Conservation (phyloP, 108 stramenopile genomes). For the Skeletonema potamos region DNA sequence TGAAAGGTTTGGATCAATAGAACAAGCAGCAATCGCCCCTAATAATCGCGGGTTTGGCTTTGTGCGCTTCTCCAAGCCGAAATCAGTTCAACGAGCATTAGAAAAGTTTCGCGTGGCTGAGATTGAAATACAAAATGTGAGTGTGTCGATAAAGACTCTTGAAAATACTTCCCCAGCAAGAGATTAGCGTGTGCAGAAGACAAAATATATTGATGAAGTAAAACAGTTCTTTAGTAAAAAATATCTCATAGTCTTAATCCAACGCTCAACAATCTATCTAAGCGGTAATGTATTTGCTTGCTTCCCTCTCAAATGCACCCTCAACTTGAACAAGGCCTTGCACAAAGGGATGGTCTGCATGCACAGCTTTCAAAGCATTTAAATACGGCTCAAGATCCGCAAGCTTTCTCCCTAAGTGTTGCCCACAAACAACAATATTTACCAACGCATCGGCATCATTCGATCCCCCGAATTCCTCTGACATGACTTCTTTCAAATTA, state of each 20-base stretch:
- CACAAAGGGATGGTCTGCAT: conserved; percentile 67
- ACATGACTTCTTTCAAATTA: conserved; percentile 70
- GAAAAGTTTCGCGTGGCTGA: conserved; percentile 56
- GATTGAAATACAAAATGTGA: conserved; percentile 88
- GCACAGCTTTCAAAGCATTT: conserved; percentile 54
- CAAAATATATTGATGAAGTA: not conserved
- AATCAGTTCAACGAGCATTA: conserved; percentile 69
- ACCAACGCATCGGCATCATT: conserved; percentile 87
- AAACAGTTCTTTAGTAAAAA: not conserved
- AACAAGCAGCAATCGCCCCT: conserved; percentile 69
- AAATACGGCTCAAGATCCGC: conserved; percentile 40
- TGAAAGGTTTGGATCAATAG: conserved; percentile 70
- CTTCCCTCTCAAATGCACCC: conserved; percentile 84
- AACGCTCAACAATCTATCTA: not conserved
- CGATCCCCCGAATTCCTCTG: conserved; percentile 58
- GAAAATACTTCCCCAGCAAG: conserved; percentile 11
- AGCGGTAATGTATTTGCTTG: conserved; percentile 64
- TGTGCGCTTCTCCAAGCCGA: conserved; percentile 59
- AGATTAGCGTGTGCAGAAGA: not conserved
- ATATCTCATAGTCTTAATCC: not conserved
- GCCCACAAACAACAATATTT: conserved; percentile 86
- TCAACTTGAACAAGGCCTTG: conserved; percentile 72
- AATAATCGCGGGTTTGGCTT: conserved; percentile 78
- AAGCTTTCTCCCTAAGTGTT: conserved; percentile 78
- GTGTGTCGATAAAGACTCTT: conserved; percentile 68